Conservation (phyloP, 257 asterid genomes). For the Forsythia viridissima region DNA sequence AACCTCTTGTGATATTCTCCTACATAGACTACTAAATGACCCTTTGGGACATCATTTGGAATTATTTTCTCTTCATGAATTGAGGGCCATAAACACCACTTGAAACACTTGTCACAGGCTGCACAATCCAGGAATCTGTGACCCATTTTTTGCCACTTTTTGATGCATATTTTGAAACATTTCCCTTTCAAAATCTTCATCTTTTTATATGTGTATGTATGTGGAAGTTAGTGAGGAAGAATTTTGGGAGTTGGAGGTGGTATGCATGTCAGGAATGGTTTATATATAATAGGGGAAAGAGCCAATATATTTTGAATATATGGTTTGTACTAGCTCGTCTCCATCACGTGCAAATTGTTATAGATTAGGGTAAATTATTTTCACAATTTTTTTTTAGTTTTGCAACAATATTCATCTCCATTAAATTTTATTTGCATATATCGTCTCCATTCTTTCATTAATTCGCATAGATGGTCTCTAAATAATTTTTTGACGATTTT, state of each 20-base stretch:
- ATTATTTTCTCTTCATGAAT: slow-evolving; percentile 29
- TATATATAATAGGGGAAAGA: slow-evolving; percentile 51
- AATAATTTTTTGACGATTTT: too few species aligned
- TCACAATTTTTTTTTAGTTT: too few species aligned
- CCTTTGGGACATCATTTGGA: slow-evolving; percentile 49
- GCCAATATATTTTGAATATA: slow-evolving; percentile 35
- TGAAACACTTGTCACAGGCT: slow-evolving; percentile 30
- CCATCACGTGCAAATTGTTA: neutral
- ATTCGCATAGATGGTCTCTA: too few species aligned
- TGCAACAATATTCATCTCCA: too few species aligned
- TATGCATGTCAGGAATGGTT: slow-evolving; percentile 32
- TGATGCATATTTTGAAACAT: slow-evolving; percentile 26
- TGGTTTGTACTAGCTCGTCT: slow-evolving; percentile 11
- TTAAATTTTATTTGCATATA: too few species aligned
- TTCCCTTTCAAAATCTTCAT: slow-evolving; percentile 34
- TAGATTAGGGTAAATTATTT: too few species aligned
- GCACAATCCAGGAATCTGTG: slow-evolving; percentile 19
- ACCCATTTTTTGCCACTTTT: slow-evolving; percentile 27
- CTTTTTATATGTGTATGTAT: neutral
- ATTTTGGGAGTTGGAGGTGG: slow-evolving; percentile 33
- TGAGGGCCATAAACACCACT: slow-evolving; percentile 30
- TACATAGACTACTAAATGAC: slow-evolving; percentile 44
- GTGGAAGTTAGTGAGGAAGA: neutral
- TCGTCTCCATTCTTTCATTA: too few species aligned
- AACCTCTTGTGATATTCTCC: slow-evolving; percentile 42